phyloP scores from a whole-genome alignment of 192 early-diverging fungal species.

The Thamnidium elegans region DNA sequence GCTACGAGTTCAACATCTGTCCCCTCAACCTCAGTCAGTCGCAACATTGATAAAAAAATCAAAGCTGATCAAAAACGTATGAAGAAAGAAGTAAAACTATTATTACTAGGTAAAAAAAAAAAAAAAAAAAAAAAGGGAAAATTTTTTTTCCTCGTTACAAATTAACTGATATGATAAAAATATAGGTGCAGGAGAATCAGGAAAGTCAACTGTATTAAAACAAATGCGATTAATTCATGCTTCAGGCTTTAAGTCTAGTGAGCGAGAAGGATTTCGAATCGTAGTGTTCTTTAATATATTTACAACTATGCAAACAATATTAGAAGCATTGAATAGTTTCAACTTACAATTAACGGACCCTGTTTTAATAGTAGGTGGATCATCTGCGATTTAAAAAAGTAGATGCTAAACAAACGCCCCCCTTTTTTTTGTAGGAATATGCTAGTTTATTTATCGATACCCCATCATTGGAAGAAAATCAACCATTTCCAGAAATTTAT shows the following conservation, averaged over 20 bases:
- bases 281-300: conserved; percentile 51
- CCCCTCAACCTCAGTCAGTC: neutral
- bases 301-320: conserved; percentile 46
- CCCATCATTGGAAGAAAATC: conserved; percentile 37
- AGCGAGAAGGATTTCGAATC: conserved; percentile 44
- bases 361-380: neutral
- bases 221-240: conserved; percentile 59
- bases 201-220: conserved; percentile 61
- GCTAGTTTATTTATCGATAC: conserved; percentile 31
- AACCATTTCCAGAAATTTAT: conserved; percentile 42
- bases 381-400: neutral
- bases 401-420: neutral
- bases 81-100: conserved; percentile 37
- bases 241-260: conserved; percentile 43
- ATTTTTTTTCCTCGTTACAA: neutral
- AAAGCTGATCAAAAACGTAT: conserved; percentile 35
- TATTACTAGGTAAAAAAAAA: conserved; percentile 27
- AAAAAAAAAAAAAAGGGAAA: neutral
- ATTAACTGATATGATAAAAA: neutral
- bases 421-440: conserved; percentile 25
- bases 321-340: conserved; percentile 33
- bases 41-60: conserved; percentile 31
- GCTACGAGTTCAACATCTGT: neutral
- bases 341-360: neutral
- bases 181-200: conserved; percentile 61